These are phyloP conservation scores for Microascus cirrosus DNA, from an alignment of 2,329 filamentous ascomycete species.

Conservation along the genomic window DNA sequence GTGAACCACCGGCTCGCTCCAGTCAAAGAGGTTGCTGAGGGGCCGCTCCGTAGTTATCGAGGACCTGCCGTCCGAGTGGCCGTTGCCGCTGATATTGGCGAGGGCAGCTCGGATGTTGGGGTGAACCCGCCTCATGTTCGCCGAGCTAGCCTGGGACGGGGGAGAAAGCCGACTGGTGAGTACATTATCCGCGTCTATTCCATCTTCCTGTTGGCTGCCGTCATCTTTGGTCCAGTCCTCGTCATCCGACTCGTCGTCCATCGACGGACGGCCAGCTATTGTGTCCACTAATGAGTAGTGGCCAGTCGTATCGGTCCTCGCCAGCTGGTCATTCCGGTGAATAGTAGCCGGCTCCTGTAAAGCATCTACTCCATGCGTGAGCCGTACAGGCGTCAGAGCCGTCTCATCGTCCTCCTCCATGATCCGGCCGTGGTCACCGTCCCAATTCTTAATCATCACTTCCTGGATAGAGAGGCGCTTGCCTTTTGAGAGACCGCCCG, in stretches of 20 bases:
- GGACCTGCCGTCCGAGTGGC: slow-evolving; percentile 13
- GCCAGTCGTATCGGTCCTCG: slow-evolving; percentile 16
- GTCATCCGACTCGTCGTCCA: slow-evolving; percentile 49
- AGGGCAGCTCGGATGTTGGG: slow-evolving; percentile 43
- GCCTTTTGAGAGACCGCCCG: slow-evolving; percentile 37
- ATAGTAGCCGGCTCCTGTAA: not conserved
- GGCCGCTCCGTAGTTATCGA: slow-evolving; percentile 31
- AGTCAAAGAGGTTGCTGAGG: slow-evolving; percentile 65
- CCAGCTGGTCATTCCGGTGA: slow-evolving; percentile 4
- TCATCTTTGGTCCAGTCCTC: slow-evolving; percentile 50
- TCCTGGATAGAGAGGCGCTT: slow-evolving; percentile 49
- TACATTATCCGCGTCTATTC: slow-evolving; percentile 40
- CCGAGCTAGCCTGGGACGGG: slow-evolving; percentile 35
- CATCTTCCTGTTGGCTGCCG: slow-evolving; percentile 41
- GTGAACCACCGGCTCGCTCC: slow-evolving; percentile 55
- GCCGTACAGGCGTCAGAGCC: slow-evolving; percentile 36
- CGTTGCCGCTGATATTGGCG: slow-evolving; percentile 37
- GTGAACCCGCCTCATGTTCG: slow-evolving; percentile 41
- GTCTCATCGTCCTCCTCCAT: slow-evolving; percentile 55
- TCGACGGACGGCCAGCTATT: slow-evolving; percentile 38
- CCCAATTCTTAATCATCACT: slow-evolving; percentile 42
- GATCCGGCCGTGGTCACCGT: slow-evolving; percentile 40
- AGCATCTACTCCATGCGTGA: slow-evolving; percentile 16
- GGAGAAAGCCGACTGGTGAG: slow-evolving; percentile 47
- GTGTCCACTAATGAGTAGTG: slow-evolving; percentile 17